phyloP scores from a whole-genome alignment of 2,329 filamentous ascomycete genomes.

The Colletotrichum simmondsii region DNA sequence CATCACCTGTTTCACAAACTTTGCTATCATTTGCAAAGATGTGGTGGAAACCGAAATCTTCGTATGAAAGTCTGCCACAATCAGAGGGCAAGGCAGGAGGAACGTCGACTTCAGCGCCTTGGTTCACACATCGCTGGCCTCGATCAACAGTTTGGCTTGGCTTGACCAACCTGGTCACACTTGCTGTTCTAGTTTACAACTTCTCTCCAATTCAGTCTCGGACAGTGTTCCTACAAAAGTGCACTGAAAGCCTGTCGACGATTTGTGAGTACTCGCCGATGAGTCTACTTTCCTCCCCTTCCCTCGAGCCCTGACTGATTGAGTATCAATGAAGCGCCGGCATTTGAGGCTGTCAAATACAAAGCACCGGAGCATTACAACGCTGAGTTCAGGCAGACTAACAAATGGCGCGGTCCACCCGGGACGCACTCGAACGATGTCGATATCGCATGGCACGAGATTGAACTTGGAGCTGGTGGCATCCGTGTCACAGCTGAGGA shows the following conservation, averaged over 20 bases:
- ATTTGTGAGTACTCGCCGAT: background rate
- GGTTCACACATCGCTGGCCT: background rate
- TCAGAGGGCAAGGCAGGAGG: background rate
- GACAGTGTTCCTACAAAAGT: accelerated
- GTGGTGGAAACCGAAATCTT: background rate
- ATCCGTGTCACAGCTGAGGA: conserved; percentile 22
- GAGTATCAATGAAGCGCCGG: background rate
- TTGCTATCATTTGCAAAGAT: background rate
- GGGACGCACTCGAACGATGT: conserved; percentile 21
- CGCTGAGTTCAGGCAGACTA: conserved; percentile 24
- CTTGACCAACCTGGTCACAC: background rate
- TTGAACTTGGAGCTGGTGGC: conserved; percentile 20
- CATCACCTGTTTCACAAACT: too few species aligned
- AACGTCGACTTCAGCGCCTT: background rate
- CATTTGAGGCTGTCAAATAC: conserved; percentile 13
- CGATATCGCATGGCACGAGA: conserved; percentile 24
- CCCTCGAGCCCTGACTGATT: too few species aligned
- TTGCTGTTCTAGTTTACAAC: background rate
- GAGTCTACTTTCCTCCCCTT: too few species aligned
- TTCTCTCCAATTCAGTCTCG: background rate
- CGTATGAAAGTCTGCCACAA: conserved; percentile 9
- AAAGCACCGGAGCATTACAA: conserved; percentile 14
- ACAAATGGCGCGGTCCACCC: conserved; percentile 26
- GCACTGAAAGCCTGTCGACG: conserved; percentile 6
- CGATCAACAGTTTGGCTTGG: background rate